phyloP scores from a whole-genome alignment of 1,284 basidiomycete species.

The Malassezia psittaci region DNA sequence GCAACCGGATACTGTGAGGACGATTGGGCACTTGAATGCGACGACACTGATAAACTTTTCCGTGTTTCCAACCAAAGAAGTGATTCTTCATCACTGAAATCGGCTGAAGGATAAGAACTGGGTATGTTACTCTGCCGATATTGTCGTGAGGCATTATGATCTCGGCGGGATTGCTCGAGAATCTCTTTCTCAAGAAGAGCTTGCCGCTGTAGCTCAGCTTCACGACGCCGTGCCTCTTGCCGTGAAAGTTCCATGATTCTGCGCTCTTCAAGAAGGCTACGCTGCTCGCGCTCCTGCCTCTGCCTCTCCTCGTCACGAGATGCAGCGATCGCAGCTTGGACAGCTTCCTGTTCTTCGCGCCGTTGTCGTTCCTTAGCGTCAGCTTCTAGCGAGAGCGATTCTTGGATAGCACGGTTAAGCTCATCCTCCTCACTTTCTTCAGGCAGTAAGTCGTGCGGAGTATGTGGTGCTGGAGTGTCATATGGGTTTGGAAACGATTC shows the following conservation, averaged over 20 bases:
- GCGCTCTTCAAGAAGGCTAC: background rate
- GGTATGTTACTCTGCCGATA: background rate
- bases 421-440: conserved; percentile 18
- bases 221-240: conserved; percentile 14
- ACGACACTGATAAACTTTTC: background rate
- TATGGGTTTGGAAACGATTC: conserved; percentile 17
- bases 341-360: conserved; percentile 15
- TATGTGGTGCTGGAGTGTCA: conserved; percentile 1
- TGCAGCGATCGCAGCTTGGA: conserved; percentile 11
- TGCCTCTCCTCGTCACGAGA: conserved; percentile 5
- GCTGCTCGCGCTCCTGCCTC: conserved; percentile 4
- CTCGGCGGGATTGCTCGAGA: conserved; percentile 15
- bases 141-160: conserved; percentile 10
- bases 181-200: conserved; percentile 13
- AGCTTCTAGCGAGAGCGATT: conserved; percentile 43
- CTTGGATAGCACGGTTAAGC: conserved; percentile 42
- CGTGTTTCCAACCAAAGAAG: conserved; percentile 12
- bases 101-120: background rate
- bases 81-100: conserved; percentile 1
- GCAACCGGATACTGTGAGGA: background rate
- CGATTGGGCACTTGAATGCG: background rate
- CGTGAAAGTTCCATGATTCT: conserved; percentile 7
- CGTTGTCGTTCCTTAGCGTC: conserved; percentile 41
- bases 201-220: conserved; percentile 15
- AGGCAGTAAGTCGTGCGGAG: background rate